These are phyloP conservation scores for Corrigiola litoralis DNA, from an alignment of 179 eudicot genomes.

Conservation along the genomic window DNA sequence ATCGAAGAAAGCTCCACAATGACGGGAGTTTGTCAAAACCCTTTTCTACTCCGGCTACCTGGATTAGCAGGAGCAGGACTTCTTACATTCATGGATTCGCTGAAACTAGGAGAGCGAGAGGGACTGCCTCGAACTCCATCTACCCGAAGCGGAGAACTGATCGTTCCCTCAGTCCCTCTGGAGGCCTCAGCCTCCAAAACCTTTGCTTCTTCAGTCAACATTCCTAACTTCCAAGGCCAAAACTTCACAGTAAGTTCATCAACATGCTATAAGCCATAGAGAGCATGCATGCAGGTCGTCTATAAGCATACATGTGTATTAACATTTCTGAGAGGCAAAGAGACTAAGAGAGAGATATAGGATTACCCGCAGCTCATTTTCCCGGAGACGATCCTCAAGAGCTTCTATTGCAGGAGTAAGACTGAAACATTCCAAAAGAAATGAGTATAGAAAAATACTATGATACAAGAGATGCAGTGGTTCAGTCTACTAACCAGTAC, in stretches of 20 bases:
- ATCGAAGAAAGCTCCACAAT: neutral
- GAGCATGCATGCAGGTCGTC: neutral
- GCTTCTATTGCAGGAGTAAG: constrained; percentile 85
- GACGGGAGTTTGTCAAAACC: constrained; percentile 18
- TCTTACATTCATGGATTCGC: constrained; percentile 32
- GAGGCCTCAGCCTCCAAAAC: constrained; percentile 57
- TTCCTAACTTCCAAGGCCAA: constrained; percentile 40
- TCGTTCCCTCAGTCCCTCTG: constrained; percentile 41
- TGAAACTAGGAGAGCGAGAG: constrained; percentile 38
- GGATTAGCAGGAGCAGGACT: constrained; percentile 41
- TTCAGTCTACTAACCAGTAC: constrained; percentile 58
- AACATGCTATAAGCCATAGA: neutral
- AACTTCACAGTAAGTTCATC: constrained; percentile 6
- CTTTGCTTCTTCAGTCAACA: constrained; percentile 72
- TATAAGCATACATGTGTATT: neutral
- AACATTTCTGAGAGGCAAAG: no score
- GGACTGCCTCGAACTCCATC: constrained; percentile 55
- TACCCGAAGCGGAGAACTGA: constrained; percentile 54
- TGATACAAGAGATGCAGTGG: neutral
- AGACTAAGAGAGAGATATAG: neutral
- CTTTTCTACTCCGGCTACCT: constrained; percentile 53
- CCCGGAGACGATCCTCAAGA: constrained; percentile 72
- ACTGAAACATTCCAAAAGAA: constrained; percentile 40
- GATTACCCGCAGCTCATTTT: constrained; percentile 78
- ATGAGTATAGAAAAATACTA: constrained; percentile 4